Base-by-base conservation (phyloP, 371 early-diverging fungal genomes). In the Syncephalis fuscata region DNA sequence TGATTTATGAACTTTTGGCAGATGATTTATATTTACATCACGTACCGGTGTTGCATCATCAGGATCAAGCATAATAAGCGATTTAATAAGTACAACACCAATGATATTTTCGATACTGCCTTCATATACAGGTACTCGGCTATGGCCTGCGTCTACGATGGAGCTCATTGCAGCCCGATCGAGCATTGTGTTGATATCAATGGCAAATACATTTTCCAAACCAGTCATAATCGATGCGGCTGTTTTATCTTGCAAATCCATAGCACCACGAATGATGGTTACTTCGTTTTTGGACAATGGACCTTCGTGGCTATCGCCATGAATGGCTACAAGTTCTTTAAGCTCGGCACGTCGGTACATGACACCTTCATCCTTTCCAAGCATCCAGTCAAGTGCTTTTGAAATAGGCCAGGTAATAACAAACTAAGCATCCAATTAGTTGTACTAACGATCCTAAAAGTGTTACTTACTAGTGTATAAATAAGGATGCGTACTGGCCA, bases 281-380 rank as follows among this genome's bases (percentile, higher is more conserved):
- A 92, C 92, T 60, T 95, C 94, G 59, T 95, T 94, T 14, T 73
- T 61, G 2, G 84, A 82, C 50, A 95, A 59, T 9, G 80, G 81
- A 5, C 88, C 93, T 10, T 71, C 76, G 25, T 85, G 76, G 8
- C 71, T 80, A 11, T 80, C 72, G 47, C 78, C 79, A 57, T 91
- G 91, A 32, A 93, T 57, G 2, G 82, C 76, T 1, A 95, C 91
- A 15, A 95, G 68, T 17, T 88, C 85, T 58, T 90, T 91, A 7
- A 93, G 72, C 49, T 92, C 88, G 45, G 72, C 62, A 46, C 80
- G 73, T 32, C 81, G 68, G 51, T 90, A 87, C 8, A 82, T 70
- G n/a, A 78, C 77, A 37, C 85, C 87, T 51, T 82, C 75, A 32
- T 78, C 71, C 54, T 79, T 78, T 8, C 90, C 90, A 22, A 90